Base-by-base conservation (phyloP, 768 basidiomycete species). In the Gyrodon lividus region DNA sequence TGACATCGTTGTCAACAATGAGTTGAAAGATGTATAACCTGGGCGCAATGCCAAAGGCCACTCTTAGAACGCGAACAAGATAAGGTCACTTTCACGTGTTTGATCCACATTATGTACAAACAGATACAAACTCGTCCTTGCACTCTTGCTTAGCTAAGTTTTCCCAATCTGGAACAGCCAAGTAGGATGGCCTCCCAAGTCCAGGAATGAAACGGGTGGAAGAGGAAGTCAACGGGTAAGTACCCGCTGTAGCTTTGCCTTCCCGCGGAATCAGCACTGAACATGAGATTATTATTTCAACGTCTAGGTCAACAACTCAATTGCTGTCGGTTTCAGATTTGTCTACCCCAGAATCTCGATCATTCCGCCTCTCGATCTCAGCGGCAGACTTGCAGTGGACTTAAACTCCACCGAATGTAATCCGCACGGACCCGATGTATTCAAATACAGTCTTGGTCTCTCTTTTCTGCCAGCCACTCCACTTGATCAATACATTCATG, bases 51-150 rank as follows among this genome's bases (percentile, higher is more conserved):
- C n/a, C n/a, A n/a, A n/a, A n/a, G n/a, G n/a, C n/a, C n/a, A n/a
- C n/a, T n/a, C n/a, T n/a, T n/a, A n/a, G n/a, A n/a, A 20, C 8
- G 22, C 35, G 3, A 31, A n/a, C 31, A 35, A 30, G 26, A 31
- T 26, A 47, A 46, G 6, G 8, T 0, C 16, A 16, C 2, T 54
- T 68, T 68, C 66, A 66, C 65, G 61, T 66, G 66, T 59, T 51
- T 40, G n/a, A n/a, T 19, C 16, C 22, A n/a, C 14, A 30, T 30
- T 17, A 14, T 20, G 30, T 26, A 19, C 6, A 37, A 37, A 37
- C 35, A 37, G 7, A 37, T n/a, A 37, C 16, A 37, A 37, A 37
- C 35, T n/a, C 35, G 17, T 19, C 35, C 35, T n/a, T 26, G n/a
- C 35, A 17, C 35, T 17, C 6, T 37, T 19, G 35, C n/a, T 37